Evolutionary conservation across 1,284 basidiomycete species (phyloP), one percentile per base, ranked within the genome.

Genomic region (Malassezia restricta): DNA sequence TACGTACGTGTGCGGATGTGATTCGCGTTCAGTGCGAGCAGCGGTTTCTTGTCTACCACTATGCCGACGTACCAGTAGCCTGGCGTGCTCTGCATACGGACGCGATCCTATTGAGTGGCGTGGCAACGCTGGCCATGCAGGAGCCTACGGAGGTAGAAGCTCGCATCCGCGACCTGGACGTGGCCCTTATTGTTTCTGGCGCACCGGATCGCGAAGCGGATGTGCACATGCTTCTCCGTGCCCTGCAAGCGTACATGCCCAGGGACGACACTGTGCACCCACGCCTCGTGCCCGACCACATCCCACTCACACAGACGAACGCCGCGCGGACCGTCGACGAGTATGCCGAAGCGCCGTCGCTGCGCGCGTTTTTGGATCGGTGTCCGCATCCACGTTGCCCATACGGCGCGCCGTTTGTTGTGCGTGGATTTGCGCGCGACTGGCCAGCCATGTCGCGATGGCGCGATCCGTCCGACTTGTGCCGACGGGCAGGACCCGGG

Each of bases 361-460:
- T 8, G 20, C 9, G 15, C 7, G 14, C 5, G 31, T 49, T 49
- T 38, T 15, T 41, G 29, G 11, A 8, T 20, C 40, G 33, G 20
- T 49, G 47, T 17, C 27, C 33, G 9, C 11, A 15, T 3, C 11
- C 11, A 11, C 3, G 2, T 3, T 20, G 11, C n/a, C 15, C 47
- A 11, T 38, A 38, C 24, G 49, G 49, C 30, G 28, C 20, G 9
- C 89, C 91, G 0, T 92, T 95, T 74, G 78, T 91, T 43, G 65
- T 94, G 20, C 79, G 76, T 8, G 77, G 78, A 3, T 83, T 79
- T 49, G 56, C 73, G 12, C 31, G 58, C 17, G 75, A 82, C 49
- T 87, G 85, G 83, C 83, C 83, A 5, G 85, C 86, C 3, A 71
- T 85, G 53, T 17, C 77, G 5, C 68, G 75, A 0, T 91, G 61